Evolutionary conservation across 768 basidiomycete genomes (phyloP), one percentile per base, ranked within the genome.

Genomic region (Crepidotus variabilis): DNA sequence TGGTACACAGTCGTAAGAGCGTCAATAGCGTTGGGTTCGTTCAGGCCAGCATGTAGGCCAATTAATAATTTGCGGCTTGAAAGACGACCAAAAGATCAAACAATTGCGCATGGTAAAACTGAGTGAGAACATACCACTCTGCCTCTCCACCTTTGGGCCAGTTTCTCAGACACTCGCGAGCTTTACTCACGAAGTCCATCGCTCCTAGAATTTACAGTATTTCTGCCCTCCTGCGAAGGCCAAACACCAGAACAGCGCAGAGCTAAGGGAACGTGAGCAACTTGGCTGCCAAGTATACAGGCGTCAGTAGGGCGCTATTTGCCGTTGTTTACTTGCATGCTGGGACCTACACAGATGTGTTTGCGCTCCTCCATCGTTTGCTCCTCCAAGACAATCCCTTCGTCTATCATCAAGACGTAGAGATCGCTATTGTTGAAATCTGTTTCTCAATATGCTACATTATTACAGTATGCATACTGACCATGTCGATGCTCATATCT

Each of bases 1-100:
- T 90, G 82, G 65, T 91, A 92, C 2, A 78, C 80, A 13, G 85
- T 86, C 11, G 81, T 81, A 34, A 92, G 76, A 21, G 79, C 71
- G 63, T 85, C 86, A 54, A 78, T 64, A 52, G 72, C 80, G 33
- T 72, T 74, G 4, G 79, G 69, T 69, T 85, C 79, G 56, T 78
- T 71, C 18, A 80, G 79, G 67, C 82, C 83, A 57, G 79, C 79
- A 68, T 90, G 88, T 33, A 81, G 78, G 51, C 77, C 71, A 65
- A 78, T 72, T 61, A 91, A 75, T 52, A 85, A 78, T 64, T 77
- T 78, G 63, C 84, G 85, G 70, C 89, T 92, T 63, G 54, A 50
- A 51, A 47, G 18, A 24, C 13, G 23, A 32, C 60, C 58, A 50
- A 33, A 47, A 39, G 46, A 55, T 49, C 59, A 49, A 48, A 47